phyloP scores from a whole-genome alignment of 805 yeast species.

The Sungouiozyma ichnusensis region DNA sequence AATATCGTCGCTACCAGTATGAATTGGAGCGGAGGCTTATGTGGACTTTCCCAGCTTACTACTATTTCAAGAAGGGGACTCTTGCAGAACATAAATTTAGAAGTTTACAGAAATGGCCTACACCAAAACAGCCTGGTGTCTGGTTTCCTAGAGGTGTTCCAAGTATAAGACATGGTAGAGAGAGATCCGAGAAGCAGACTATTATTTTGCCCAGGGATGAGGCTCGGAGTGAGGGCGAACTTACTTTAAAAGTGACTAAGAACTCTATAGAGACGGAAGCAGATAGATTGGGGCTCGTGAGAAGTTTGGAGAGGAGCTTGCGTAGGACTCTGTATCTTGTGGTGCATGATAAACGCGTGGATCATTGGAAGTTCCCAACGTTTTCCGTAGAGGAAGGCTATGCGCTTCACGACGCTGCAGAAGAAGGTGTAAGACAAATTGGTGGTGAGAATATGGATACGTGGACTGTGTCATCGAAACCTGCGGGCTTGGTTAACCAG shows the following conservation, averaged over 20 bases:
- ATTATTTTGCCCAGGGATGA: slow-evolving; percentile 64
- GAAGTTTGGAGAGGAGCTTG: slow-evolving; percentile 68
- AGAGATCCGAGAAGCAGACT: slow-evolving; percentile 72
- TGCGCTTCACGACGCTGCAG: slow-evolving; percentile 65
- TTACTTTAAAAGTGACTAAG: slow-evolving; percentile 57
- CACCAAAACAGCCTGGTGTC: slow-evolving; percentile 59
- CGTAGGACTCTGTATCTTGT: slow-evolving; percentile 72
- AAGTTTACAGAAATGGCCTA: slow-evolving; percentile 67
- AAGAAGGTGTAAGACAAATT: slow-evolving; percentile 52
- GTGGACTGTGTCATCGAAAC: slow-evolving; percentile 86
- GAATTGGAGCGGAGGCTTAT: slow-evolving; percentile 81
- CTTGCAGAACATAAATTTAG: slow-evolving; percentile 73
- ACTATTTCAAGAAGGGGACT: slow-evolving; percentile 83
- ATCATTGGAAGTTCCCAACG: slow-evolving; percentile 69
- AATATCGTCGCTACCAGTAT: slow-evolving; percentile 72
- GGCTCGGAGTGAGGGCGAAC: slow-evolving; percentile 38
- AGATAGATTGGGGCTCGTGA: slow-evolving; percentile 49
- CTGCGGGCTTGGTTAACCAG: slow-evolving; percentile 58
- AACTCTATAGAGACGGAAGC: slow-evolving; percentile 70
- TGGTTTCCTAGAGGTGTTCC: slow-evolving; percentile 80
- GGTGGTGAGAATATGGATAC: slow-evolving; percentile 75
- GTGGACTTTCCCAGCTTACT: slow-evolving; percentile 97
- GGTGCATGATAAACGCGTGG: slow-evolving; percentile 33
- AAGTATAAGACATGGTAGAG: slow-evolving; percentile 79
- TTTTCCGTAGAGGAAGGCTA: slow-evolving; percentile 40